A percentile compares a stretch with the other conserved stretches of the same genome.
These are phyloP conservation scores for Penicillium maclennaniae DNA, from an alignment of 495 filamentous ascomycete species.

Conservation along the genomic window DNA sequence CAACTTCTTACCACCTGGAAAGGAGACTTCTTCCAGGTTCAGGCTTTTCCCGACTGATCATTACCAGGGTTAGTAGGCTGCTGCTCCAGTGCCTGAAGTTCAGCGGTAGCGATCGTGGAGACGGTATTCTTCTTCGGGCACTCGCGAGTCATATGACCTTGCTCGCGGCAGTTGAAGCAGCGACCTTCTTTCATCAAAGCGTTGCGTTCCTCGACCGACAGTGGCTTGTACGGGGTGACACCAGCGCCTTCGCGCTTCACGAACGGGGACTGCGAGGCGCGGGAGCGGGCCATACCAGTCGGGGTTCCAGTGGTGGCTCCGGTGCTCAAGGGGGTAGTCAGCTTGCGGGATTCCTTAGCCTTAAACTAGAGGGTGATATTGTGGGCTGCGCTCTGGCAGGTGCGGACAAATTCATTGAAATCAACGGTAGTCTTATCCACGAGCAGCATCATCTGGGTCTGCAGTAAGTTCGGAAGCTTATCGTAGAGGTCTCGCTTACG, in stretches of 20 bases:
- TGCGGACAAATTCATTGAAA: neutral
- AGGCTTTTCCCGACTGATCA: too few relatives aligned
- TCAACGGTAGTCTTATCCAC: neutral
- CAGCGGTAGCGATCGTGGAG: neutral
- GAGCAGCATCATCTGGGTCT: neutral
- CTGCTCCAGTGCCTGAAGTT: too few relatives aligned
- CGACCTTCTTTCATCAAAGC: neutral
- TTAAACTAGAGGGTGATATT: neutral
- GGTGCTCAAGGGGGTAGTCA: neutral
- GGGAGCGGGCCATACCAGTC: too few relatives aligned
- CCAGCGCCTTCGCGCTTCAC: neutral
- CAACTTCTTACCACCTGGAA: too few relatives aligned
- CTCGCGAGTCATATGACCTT: neutral
- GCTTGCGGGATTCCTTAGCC: too few relatives aligned
- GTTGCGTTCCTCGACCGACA: neutral
- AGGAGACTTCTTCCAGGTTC: too few relatives aligned
- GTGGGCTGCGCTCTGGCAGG: neutral
- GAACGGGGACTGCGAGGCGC: too few relatives aligned
- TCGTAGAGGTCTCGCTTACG: neutral
- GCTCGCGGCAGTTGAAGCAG: neutral
- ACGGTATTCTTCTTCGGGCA: neutral
- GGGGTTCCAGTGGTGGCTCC: too few relatives aligned
- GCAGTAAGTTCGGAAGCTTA: neutral
- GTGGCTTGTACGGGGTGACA: neutral
- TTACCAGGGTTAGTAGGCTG: conserved; percentile 7